These are phyloP conservation scores for Truncatella angustata DNA, from an alignment of 2,329 filamentous ascomycete genomes.

Conservation along the genomic window DNA sequence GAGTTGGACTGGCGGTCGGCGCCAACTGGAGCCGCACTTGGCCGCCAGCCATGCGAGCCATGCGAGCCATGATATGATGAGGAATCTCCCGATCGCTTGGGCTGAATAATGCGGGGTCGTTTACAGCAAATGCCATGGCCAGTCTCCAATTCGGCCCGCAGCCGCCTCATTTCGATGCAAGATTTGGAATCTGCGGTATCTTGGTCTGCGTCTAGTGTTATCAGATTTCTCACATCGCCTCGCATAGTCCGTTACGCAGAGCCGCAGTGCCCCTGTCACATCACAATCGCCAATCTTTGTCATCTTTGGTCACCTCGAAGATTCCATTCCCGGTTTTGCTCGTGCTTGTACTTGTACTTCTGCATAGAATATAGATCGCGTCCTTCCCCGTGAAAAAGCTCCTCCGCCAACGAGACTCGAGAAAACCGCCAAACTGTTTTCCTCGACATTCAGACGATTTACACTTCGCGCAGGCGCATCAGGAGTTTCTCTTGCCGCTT, in stretches of 20 bases:
- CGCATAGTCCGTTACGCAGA: neutral
- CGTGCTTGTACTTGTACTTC: neutral
- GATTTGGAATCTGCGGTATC: constrained; percentile 7
- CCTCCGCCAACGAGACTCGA: neutral
- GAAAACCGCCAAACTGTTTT: constrained; percentile 85
- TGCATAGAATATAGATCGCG: constrained; percentile 1
- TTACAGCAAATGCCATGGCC: no score
- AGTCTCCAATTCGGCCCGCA: constrained; percentile 5
- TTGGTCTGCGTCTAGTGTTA: neutral
- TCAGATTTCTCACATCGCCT: constrained; percentile 1
- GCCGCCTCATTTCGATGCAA: constrained; percentile 3
- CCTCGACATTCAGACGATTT: constrained; percentile 74
- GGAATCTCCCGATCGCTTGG: neutral
- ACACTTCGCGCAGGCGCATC: constrained; percentile 72
- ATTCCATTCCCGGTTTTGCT: neutral
- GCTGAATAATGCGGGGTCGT: constrained; percentile 9
- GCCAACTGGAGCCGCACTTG: neutral
- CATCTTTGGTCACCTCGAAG: constrained; percentile 1
- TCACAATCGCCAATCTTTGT: neutral
- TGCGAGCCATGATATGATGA: no score
- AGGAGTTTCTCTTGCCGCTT: constrained; percentile 71
- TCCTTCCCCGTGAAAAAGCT: no score
- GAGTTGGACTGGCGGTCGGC: neutral
- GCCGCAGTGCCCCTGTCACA: neutral
- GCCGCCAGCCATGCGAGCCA: no score